phyloP scores from a whole-genome alignment of 2,329 filamentous ascomycete species.

The Xylariales sp. region DNA sequence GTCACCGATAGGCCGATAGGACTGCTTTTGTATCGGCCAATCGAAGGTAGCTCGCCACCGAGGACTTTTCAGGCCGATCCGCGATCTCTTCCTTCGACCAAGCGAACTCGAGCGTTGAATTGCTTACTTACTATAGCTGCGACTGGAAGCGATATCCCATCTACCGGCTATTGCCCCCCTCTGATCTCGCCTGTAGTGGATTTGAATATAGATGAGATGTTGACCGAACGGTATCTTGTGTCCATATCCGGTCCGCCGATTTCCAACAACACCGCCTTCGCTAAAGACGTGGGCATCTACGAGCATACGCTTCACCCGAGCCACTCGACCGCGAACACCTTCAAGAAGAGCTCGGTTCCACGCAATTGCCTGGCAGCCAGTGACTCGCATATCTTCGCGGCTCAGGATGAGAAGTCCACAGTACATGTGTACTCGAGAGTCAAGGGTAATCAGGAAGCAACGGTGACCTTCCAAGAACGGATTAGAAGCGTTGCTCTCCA shows the following conservation, averaged over 20 bases:
- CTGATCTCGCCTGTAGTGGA: no score
- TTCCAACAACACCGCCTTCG: conserved; percentile 57
- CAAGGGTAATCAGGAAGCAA: conserved; percentile 81
- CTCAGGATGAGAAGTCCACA: conserved; percentile 85
- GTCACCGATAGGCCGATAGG: no score
- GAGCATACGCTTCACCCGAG: conserved; percentile 76
- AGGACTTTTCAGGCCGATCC: no score
- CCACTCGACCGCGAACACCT: conserved; percentile 67
- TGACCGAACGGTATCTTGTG: conserved; percentile 57
- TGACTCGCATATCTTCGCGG: conserved; percentile 81
- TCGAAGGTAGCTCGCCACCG: no score
- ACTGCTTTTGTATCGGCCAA: no score
- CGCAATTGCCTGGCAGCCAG: conserved; percentile 76
- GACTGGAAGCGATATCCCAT: no score
- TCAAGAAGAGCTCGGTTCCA: conserved; percentile 89
- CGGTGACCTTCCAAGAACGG: conserved; percentile 81
- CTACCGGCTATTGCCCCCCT: no score
- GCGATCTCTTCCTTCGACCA: no score
- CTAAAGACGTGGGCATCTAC: conserved; percentile 84
- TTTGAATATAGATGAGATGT: conserved; percentile 37
- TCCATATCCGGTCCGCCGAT: conserved; percentile 53
- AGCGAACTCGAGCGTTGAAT: no score
- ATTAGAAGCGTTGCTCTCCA: conserved; percentile 74
- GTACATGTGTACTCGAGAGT: conserved; percentile 86
- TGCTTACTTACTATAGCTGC: no score